Percentiles rank a stretch among this genome's conserved stretches.
phyloP scores from a whole-genome alignment of 2,329 filamentous ascomycete genomes.

The Akanthomyces lecanii region DNA sequence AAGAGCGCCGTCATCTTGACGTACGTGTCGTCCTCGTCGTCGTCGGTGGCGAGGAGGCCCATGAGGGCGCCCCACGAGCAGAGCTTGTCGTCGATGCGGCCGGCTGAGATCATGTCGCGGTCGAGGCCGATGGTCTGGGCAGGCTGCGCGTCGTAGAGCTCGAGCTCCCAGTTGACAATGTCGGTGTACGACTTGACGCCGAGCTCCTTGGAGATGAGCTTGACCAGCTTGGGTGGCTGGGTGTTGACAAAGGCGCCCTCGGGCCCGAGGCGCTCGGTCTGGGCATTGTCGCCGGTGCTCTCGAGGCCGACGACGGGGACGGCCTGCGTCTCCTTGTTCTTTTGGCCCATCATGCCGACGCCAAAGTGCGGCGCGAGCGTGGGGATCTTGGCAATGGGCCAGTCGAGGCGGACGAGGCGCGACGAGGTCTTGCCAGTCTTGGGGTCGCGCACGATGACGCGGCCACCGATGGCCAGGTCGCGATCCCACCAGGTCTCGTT shows the following conservation, averaged over 20 bases:
- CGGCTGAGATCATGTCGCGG: conserved; percentile 90
- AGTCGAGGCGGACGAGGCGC: conserved; percentile 84
- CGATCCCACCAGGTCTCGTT: conserved; percentile 96
- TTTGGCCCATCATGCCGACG: conserved; percentile 59
- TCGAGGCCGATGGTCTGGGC: conserved; percentile 80
- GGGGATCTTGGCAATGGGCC: conserved; percentile 89
- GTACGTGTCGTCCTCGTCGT: conserved; percentile 55
- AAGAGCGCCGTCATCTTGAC: conserved; percentile 93
- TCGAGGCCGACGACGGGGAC: conserved; percentile 92
- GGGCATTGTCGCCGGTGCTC: conserved; percentile 50
- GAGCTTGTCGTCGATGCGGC: conserved; percentile 94
- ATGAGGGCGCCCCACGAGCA: conserved; percentile 91
- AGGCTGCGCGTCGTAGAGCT: conserved; percentile 87
- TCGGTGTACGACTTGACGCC: conserved; percentile 63
- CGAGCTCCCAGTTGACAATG: conserved; percentile 95
- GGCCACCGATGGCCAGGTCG: conserved; percentile 84
- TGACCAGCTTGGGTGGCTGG: conserved; percentile 81
- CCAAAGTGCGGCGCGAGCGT: conserved; percentile 95
- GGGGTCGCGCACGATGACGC: conserved; percentile 76
- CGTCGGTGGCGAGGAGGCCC: conserved; percentile 67
- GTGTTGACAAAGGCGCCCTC: conserved; percentile 71
- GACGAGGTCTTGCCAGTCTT: conserved; percentile 70
- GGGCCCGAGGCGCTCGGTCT: conserved; percentile 49
- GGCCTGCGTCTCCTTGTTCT: conserved; percentile 88
- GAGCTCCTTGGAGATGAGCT: conserved; percentile 75